Base-by-base conservation (phyloP, 345 rosid genomes). In the Turnera subulata region DNA sequence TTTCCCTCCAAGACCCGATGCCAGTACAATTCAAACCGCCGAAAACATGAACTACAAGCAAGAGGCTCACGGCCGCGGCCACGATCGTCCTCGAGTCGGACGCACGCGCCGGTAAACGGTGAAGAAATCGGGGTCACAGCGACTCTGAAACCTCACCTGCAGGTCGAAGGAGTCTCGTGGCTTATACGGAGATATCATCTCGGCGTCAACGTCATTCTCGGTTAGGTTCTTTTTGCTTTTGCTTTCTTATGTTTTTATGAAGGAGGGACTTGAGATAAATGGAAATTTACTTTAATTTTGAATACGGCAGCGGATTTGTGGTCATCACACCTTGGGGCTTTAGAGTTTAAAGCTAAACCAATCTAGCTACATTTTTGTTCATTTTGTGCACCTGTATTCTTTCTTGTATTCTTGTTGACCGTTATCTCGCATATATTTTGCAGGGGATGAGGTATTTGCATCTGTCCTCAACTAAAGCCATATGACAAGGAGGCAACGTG, bases 391-490 rank as follows among this genome's bases (percentile, higher is more conserved):
- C 18, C 42, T 55, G 44, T 39, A 9, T 51, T 29, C 5, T 8
- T 0, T 7, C n/a, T 48, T 16, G 0, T 16, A 10, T 35, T 39
- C 2, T 4, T 21, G 9, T 20, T 57, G 29, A 1, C 22, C 2
- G 13, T 46, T 37, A 19, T 52, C 14, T 59, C 66, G 42, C 24
- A 4, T 42, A n/a, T 42, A 9, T 21, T 56, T 73, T 75, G 83
- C 95, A 87, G 93, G 95, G 66, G 95, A 87, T 40, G 93, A 82
- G 87, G 97, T 90, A 73, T 16, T 7, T 11, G 4, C n/a, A n/a
- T n/a, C n/a, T n/a, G n/a, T n/a, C n/a, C n/a, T n/a, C n/a, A n/a
- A n/a, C n/a, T n/a, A n/a, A n/a, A n/a, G n/a, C n/a, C n/a, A n/a
- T n/a, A n/a, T n/a, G n/a, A n/a, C n/a, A n/a, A n/a, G n/a, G n/a